phyloP scores from a whole-genome alignment of 768 basidiomycete genomes.

The Lactifluus hygrophoroides region DNA sequence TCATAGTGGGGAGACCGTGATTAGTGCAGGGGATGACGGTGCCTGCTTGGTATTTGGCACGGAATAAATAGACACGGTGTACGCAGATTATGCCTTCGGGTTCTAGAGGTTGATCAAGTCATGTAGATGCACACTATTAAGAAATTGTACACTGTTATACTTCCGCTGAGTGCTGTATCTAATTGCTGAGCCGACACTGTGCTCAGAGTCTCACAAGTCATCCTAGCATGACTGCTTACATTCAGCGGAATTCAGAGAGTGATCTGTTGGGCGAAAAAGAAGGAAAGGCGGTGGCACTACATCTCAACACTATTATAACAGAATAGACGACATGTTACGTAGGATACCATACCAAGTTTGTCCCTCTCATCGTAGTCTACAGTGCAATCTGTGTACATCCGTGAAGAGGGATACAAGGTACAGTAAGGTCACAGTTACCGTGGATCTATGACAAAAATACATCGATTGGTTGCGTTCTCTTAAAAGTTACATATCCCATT shows the following conservation, averaged over 20 bases:
- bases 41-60: slow-evolving; percentile 77
- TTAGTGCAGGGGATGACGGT: slow-evolving; percentile 90
- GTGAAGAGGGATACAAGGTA: neutral
- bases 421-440: neutral
- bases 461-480: neutral
- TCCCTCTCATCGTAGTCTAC: neutral
- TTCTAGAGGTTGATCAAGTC: neutral
- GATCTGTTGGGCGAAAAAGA: too few species aligned
- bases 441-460: neutral
- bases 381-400: neutral
- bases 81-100: neutral
- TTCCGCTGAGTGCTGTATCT: too few species aligned
- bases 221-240: too few species aligned
- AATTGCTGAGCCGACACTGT: too few species aligned
- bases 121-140: too few species aligned
- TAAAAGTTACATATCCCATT: slow-evolving; percentile 17
- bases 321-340: too few species aligned
- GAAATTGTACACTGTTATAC: too few species aligned
- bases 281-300: too few species aligned
- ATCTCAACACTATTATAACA: too few species aligned
- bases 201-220: too few species aligned
- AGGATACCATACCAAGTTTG: too few species aligned
- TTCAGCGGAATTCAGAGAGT: too few species aligned
- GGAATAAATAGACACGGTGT: slow-evolving; percentile 25
- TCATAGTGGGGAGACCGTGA: slow-evolving; percentile 57